Evolutionary conservation across 805 yeast species (phyloP), one percentile per base, ranked within the genome.

Genomic region (Debaryomyces maramus): DNA sequence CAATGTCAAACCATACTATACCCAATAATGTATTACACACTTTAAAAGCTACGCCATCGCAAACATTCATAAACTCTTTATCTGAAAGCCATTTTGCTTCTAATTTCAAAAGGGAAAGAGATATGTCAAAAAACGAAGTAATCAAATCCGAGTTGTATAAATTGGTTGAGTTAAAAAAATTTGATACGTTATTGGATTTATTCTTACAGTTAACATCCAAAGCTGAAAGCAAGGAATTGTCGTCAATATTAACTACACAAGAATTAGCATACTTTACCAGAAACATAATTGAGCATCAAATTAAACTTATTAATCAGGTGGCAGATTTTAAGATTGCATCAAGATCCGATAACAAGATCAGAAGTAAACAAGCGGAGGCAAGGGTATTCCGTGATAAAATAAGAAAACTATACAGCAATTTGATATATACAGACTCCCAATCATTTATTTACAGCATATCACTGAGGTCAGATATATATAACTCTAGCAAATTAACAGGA

Each of bases 401-500:
- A 24, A 51, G 71, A 41, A 35, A 36, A 6, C 44, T 63, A 2
- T 63, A 63, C 34, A 40, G 53, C 27, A 51, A 55, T 20, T 36
- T 64, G 18, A 33, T 64, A n/a, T 57, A 43, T 36, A 36, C 45
- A 2, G 47, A 48, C 31, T 16, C 42, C 4, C 16, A 21, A 3
- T 47, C 42, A 7, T 47, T 46, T 21, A 47, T 64, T 5, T 64
- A 64, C 40, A 44, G 45, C 10, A 29, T 39, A 19, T 36, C 39
- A 5, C 47, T 50, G 26, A 46, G 57, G 32, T 31, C 33, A 1
- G 40, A 47, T 36, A 38, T 58, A 18, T 50, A 57, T 39, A 39
- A 35, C 10, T 45, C 52, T 6, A 31, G 34, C 9, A 18, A 40
- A 4, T 34, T 45, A 14, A 41, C 53, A 5, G 41, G 50, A 1